Evolutionary conservation across 2,329 filamentous ascomycete genomes (phyloP).

Genomic region (Calonectria hongkongensis): DNA sequence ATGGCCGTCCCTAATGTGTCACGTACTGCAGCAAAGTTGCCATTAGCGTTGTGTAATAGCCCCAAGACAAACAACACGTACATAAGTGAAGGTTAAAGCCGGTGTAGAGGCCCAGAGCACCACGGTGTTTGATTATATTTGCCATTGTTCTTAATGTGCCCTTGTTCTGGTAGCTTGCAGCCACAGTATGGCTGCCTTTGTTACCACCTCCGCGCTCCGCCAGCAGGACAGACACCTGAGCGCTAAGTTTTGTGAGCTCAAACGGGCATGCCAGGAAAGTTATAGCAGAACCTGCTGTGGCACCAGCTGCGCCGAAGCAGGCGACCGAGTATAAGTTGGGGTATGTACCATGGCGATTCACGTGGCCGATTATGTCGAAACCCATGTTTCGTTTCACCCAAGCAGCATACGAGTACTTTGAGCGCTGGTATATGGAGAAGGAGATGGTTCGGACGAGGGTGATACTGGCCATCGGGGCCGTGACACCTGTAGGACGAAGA

Average conservation of each 20-base stretch:
- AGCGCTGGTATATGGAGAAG: constrained; percentile 86
- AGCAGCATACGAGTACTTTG: constrained; percentile 83
- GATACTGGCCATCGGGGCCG: constrained; percentile 86
- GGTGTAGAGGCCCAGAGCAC: constrained; percentile 84
- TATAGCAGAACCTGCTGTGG: constrained; percentile 86
- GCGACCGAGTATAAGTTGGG: constrained; percentile 83
- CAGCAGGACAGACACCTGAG: constrained; percentile 88
- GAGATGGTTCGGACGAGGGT: constrained; percentile 86
- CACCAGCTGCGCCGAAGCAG: constrained; percentile 86
- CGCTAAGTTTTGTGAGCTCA: constrained; percentile 91
- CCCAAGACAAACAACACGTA: constrained; percentile 66
- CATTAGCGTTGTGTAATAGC: constrained; percentile 35
- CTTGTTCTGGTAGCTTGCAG: constrained; percentile 84
- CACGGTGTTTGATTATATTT: constrained; percentile 85
- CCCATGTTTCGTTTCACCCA: constrained; percentile 81
- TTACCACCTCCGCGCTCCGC: constrained; percentile 65
- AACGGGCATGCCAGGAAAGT: constrained; percentile 90
- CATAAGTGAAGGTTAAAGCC: constrained; percentile 86
- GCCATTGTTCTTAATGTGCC: constrained; percentile 85
- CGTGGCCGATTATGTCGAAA: constrained; percentile 83
- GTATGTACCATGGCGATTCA: constrained; percentile 81
- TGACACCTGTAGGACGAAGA: constrained; percentile 73
- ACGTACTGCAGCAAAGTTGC: constrained; percentile 72
- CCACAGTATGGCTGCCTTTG: constrained; percentile 74
- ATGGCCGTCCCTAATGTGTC: constrained; percentile 89